Base-by-base conservation (phyloP, 306 rosid genomes). In the Rubus parviflorus region DNA sequence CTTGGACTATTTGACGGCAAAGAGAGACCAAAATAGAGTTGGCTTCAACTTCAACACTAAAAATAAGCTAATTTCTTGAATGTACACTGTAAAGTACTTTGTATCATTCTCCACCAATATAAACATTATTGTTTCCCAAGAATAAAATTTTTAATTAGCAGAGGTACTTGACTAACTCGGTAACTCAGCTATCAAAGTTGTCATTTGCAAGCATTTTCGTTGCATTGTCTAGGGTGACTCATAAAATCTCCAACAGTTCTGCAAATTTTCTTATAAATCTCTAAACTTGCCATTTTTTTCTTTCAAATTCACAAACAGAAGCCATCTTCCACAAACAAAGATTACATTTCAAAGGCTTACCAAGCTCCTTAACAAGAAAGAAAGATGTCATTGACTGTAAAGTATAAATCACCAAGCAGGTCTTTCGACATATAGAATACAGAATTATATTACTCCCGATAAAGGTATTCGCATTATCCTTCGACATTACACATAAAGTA, bases 381-480 rank as follows among this genome's bases (percentile, higher is more conserved):
- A 19, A 57, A 56, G 9, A 0, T 5, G 75, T 46, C 9, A 54
- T 51, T 22, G n/a, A 7, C 49, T 14, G 23, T 7, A 81, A 62
- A 42, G 9, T 16, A 64, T 17, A 56, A 7, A 8, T 12, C 46
- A 61, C 30, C 54, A 45, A 45, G 70, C 60, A 65, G 49, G 66
- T 41, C 65, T 11, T 14, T 19, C 7, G 47, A 38, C 2, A 48
- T 8, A 35, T 19, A 79, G 65, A 54, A 71, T 75, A 7, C 66
- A 85, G 66, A 37, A 77, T 60, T 67, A 83, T 71, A 79, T 83
- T 85, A 86, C 80, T 80, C 54, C 41, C 70, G 17, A 76, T 54
- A 68, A 56, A 23, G 37, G 72, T 69, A 74, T 64, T 53, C 23
- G 43, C 76, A 73, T 61, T 73, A 75, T 58, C 82, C 81, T 81